Percentiles rank a stretch among this genome's conserved stretches.
Conservation (phyloP, 495 filamentous ascomycete genomes). For the Trichoderma orchidacearum region DNA sequence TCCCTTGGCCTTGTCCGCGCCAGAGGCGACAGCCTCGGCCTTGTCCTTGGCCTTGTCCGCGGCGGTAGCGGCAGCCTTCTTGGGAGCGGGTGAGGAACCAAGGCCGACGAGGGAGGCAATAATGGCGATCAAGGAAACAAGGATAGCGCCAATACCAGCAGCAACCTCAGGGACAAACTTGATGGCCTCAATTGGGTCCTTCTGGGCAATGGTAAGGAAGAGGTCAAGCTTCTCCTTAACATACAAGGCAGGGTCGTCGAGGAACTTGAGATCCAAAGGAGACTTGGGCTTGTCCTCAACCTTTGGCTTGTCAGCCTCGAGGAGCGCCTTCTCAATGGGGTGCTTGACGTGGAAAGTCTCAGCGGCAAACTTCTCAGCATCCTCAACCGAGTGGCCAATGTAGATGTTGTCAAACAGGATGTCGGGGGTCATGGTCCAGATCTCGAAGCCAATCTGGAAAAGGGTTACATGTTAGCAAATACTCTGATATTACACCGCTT, state of each 20-base stretch:
- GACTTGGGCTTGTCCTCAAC: slow-evolving; percentile 46
- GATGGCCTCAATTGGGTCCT: slow-evolving; percentile 78
- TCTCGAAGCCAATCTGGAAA: slow-evolving; percentile 80
- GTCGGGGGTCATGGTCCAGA: slow-evolving; percentile 99
- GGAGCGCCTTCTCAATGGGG: slow-evolving; percentile 67
- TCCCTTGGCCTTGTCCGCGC: slow-evolving; percentile 51
- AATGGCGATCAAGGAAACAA: slow-evolving; percentile 54
- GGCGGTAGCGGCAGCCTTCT: slow-evolving; percentile 51
- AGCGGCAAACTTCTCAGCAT: slow-evolving; percentile 78
- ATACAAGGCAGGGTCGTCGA: slow-evolving; percentile 81
- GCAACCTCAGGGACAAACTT: slow-evolving; percentile 87
- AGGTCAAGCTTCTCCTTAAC: slow-evolving; percentile 84
- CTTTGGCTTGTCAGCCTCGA: slow-evolving; percentile 76
- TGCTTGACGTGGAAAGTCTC: slow-evolving; percentile 93
- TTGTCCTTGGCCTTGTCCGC: slow-evolving; percentile 70
- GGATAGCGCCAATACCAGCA: slow-evolving; percentile 56
- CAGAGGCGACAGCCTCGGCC: slow-evolving; percentile 52
- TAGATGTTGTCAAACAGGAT: slow-evolving; percentile 99
- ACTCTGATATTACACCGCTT: no score
- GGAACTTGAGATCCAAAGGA: slow-evolving; percentile 70
- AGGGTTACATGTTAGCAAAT: background rate
- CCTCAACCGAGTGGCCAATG: slow-evolving; percentile 92
- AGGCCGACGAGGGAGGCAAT: slow-evolving; percentile 41
- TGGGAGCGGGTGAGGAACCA: slow-evolving; percentile 24
- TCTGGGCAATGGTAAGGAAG: slow-evolving; percentile 74